Evolutionary conservation across 306 rosid genomes (phyloP).

Genomic region (Cicer judaicum): DNA sequence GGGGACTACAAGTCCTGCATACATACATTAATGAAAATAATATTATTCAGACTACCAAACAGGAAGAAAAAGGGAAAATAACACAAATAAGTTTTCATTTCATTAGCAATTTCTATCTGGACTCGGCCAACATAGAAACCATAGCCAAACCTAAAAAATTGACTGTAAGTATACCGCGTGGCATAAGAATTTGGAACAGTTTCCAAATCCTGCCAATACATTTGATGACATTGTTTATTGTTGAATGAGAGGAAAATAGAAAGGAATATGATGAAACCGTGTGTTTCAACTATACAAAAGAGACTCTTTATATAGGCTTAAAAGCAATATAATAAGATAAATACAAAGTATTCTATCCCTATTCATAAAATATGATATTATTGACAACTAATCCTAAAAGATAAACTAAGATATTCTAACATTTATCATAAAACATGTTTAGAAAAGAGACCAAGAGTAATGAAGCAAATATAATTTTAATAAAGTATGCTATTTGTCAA

Average conservation of each 20-base stretch:
- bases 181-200: constrained; percentile 29
- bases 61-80: not conserved
- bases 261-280: too few species aligned
- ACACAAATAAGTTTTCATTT: not conserved
- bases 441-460: constrained; percentile 14
- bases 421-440: constrained; percentile 2
- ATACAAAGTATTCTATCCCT: too few species aligned
- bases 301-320: too few species aligned
- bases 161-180: constrained; percentile 14
- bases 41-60: constrained; percentile 19
- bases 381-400: too few species aligned
- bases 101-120: not conserved
- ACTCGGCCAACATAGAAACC: not conserved
- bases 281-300: too few species aligned
- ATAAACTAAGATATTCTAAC: too few species aligned
- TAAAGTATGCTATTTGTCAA: constrained; percentile 25
- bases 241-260: too few species aligned
- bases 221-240: constrained; percentile 12
- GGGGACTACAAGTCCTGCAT: constrained; percentile 91
- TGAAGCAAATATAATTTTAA: constrained; percentile 8
- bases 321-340: too few species aligned
- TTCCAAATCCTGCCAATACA: constrained; percentile 8
- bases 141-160: constrained; percentile 15
- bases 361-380: too few species aligned
- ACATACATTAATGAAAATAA: constrained; percentile 12